Evolutionary conservation across 202 grass and related monocot genomes (phyloP), one percentile per base, ranked within the genome.

Genomic region (Setaria viridis): DNA sequence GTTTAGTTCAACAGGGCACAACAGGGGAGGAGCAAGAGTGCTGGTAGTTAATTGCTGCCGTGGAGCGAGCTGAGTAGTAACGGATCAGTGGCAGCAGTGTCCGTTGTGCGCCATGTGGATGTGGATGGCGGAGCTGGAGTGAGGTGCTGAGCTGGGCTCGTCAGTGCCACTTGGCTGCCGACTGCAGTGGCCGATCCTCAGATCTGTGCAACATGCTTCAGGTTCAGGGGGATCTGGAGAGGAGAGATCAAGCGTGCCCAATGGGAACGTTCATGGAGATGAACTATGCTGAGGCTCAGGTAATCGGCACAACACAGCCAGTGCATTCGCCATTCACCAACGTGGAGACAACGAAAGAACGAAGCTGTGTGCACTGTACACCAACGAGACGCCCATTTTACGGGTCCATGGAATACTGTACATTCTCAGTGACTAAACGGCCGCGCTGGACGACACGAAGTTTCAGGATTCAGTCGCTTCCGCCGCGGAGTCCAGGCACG

Each of bases 111-210:
- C 12, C 11, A 32, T 63, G 25, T 51, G 8, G 43, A 50, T 32
- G 82, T 57, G 62, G 62, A 30, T 62, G 74, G 83, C 6, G 30
- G 62, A 48, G 63, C 51, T 64, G 43, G 76, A 50, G 14, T 17
- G 15, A 3, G 20, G 43, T 4, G 68, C 43, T 49, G 51, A 63
- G 84, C 74, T 72, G 54, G 75, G 39, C 7, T 35, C 17, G 17
- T 42, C 65, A 42, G 50, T 25, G 83, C 74, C 74, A 78, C 73
- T 77, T 68, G 82, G 62, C 21, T 13, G 73, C 50, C 48, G 37
- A 11, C 48, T 29, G 72, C 72, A 62, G 62, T 15, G 34, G 48
- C 15, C 62, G 57, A 47, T 53, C 78, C 37, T 46, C 50, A 48
- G 48, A 85, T 77, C 51, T 34, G 9, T 35, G 68, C 32, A 12